A percentile compares a stretch with the other conserved stretches of the same genome.
These are phyloP conservation scores for Xylona heveae DNA, from an alignment of 495 filamentous ascomycete species.

Conservation along the genomic window DNA sequence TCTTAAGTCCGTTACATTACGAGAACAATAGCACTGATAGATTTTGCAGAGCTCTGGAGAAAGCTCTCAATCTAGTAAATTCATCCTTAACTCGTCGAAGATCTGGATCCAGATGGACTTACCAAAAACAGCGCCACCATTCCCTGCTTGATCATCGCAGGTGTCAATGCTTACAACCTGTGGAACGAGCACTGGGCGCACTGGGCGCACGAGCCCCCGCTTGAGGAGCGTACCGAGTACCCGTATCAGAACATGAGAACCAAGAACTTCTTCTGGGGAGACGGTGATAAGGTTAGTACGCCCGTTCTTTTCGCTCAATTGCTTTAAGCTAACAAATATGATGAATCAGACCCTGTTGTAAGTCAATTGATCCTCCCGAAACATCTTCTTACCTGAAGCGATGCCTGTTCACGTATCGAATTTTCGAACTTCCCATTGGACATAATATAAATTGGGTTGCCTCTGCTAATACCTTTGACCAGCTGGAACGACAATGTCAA, in stretches of 20 bases:
- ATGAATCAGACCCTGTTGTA: constrained; percentile 38
- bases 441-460: too few species aligned
- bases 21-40: constrained; percentile 7
- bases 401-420: too few species aligned
- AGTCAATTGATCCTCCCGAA: constrained; percentile 15
- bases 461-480: constrained; percentile 6
- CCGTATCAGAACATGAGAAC: constrained; percentile 82
- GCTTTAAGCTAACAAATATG: too few species aligned
- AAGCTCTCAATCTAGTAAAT: constrained; percentile 80
- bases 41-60: constrained; percentile 59
- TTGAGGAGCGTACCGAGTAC: constrained; percentile 78
- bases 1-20: constrained; percentile 3
- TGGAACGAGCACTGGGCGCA: constrained; percentile 96
- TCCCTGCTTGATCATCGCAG: constrained; percentile 45
- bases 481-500: constrained; percentile 93
- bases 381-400: background rate
- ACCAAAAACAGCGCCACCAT: constrained; percentile 33
- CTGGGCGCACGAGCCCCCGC: constrained; percentile 62
- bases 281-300: constrained; percentile 69
- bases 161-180: constrained; percentile 64
- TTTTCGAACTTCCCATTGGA: background rate
- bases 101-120: background rate
- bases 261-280: constrained; percentile 79
- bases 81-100: constrained; percentile 4
- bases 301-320: constrained; percentile 1